Base-by-base conservation (phyloP, 352 stramenopile species). In the Aphanomyces euteiches region DNA sequence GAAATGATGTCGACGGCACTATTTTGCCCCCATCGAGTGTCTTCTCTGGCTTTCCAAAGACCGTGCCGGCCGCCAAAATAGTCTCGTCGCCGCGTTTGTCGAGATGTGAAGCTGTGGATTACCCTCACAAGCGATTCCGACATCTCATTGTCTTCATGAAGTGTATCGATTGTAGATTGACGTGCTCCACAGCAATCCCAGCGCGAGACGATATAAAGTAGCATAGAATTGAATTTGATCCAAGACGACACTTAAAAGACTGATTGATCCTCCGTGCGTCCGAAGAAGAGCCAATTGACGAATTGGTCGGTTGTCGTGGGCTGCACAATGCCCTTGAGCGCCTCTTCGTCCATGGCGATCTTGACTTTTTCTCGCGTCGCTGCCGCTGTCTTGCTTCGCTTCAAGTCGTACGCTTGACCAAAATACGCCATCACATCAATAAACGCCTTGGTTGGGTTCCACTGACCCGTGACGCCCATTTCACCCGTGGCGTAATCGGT, bases 401-500 rank as follows among this genome's bases (percentile, higher is more conserved):
- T 99, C 57, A 97, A 87, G 73, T 98, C 90, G 75, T 88, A 97
- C 2, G 97, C 96, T 41, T 99, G 82, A 17, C 97, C 97, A n/a
- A 99, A 69, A 0, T 79, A 47, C 4, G 93, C 94, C 60, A 93
- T 91, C 41, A 84, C 76, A 78, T 99, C 96, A 80, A 99, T 99
- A 79, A 98, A 96, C 17, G 98, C 78, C 80, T 99, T 99, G 53
- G 92, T 98, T 37, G 97, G 97, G 79, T 99, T 99, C 81, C 96
- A 99, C 75, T 99, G 97, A 69, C 83, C 80, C 15, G 91, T 94
- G 63, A 99, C 84, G 28, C 97, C 97, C 81, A 96, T 99, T 84
- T 99, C 97, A 67, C 89, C 97, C 40, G 96, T 97, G 36, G 96
- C 94, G 80, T 99, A 99, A 82, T 99, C 97, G 70, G 95, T 98